These are phyloP conservation scores for Syncephalastrum sp. DNA, from an alignment of 371 early-diverging fungal species.

Conservation along the genomic window DNA sequence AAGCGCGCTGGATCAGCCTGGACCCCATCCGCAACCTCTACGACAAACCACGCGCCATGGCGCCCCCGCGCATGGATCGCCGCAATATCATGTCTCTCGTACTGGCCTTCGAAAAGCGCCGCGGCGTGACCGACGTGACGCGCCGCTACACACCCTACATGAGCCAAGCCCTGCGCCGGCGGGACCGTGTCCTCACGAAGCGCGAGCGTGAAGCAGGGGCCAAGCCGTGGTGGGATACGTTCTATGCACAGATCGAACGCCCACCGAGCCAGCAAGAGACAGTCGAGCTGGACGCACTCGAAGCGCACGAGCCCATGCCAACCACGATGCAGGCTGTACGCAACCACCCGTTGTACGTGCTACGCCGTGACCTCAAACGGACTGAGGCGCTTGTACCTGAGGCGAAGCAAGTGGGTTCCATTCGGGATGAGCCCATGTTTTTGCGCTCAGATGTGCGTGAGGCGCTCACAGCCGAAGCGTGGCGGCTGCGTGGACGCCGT, in stretches of 20 bases:
- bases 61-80: conserved; percentile 41
- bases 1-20: conserved; percentile 60
- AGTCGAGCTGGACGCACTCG: conserved; percentile 40
- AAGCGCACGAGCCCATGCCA: conserved; percentile 75
- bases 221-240: conserved; percentile 33
- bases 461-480: conserved; percentile 63
- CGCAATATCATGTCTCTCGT: conserved; percentile 58
- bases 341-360: conserved; percentile 79
- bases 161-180: conserved; percentile 47
- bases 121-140: conserved; percentile 63
- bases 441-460: conserved; percentile 68
- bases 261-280: conserved; percentile 51
- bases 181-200: conserved; percentile 48
- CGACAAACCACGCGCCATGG: conserved; percentile 52
- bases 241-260: conserved; percentile 19
- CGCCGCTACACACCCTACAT: conserved; percentile 65
- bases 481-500: conserved; percentile 65
- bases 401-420: conserved; percentile 67
- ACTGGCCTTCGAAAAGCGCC: conserved; percentile 48
- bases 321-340: conserved; percentile 73
- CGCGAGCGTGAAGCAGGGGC: conserved; percentile 37
- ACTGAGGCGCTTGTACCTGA: conserved; percentile 64
- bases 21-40: conserved; percentile 62
- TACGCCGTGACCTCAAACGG: conserved; percentile 82
- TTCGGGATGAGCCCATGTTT: conserved; percentile 77